Evolutionary conservation across 192 early-diverging fungal genomes (phyloP).

Genomic region (Haplosporangium gracile): DNA sequence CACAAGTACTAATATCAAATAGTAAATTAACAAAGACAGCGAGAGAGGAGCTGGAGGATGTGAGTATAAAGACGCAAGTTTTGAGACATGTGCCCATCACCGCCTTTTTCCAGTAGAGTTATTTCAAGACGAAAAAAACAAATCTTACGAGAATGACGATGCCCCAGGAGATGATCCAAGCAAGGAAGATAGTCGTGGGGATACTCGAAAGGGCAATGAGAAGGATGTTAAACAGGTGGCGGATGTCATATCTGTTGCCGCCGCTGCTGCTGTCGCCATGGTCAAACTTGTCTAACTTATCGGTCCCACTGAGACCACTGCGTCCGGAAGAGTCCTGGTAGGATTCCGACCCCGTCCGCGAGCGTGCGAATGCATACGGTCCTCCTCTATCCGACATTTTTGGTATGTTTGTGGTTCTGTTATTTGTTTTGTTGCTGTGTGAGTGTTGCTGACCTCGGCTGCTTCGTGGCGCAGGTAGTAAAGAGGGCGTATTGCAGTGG

Average conservation of each 20-base stretch:
- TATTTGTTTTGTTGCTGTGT: not conserved
- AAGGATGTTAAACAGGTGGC: not conserved
- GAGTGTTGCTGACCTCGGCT: not conserved
- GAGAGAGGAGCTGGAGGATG: not conserved
- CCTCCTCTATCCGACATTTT: not conserved
- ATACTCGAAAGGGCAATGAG: not conserved
- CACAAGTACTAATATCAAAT: not conserved
- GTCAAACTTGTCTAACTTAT: not conserved
- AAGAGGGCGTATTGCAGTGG: not conserved
- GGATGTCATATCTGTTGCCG: not conserved
- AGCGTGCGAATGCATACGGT: not conserved
- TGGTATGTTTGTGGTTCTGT: not conserved
- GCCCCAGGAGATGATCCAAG: slow-evolving; percentile 16
- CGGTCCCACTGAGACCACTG: not conserved
- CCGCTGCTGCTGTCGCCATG: no score
- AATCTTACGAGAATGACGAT: slow-evolving; percentile 13
- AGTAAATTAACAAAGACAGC: not conserved
- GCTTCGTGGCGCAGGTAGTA: not conserved
- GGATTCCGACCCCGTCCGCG: not conserved
- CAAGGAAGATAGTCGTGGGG: slow-evolving; percentile 17
- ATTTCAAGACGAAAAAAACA: not conserved
- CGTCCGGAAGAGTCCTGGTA: not conserved
- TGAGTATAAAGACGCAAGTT: not conserved
- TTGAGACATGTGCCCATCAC: not conserved
- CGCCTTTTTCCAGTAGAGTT: not conserved